Base-by-base conservation (phyloP, 1,139 yeast species). In the Entelexis paramagnoliae region DNA sequence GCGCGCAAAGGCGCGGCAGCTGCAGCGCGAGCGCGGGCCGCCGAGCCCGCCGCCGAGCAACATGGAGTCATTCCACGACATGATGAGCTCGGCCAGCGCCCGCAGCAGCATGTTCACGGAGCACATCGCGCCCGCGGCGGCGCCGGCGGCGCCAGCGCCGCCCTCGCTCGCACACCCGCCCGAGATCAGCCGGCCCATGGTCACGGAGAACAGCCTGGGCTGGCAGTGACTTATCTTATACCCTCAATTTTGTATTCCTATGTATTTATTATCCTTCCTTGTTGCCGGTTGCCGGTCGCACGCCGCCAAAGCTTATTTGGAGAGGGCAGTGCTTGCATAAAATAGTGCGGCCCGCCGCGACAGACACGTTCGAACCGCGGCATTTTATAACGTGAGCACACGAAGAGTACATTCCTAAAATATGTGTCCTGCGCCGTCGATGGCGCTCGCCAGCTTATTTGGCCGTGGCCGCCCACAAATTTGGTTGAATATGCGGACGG, bases 121-220 rank as follows among this genome's bases (percentile, higher is more conserved):
- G 38, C 30, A 32, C 30, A 9, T 34, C 7, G 47, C 6, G 30
- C 39, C 47, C 16, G 30, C 22, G 3, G n/a, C 14, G 20, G 32
- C 33, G n/a, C 14, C 41, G 19, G 10, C 28, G 29, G 9, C 19
- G 26, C 48, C 22, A 19, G 26, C 13, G 19, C 36, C 46, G 17
- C 32, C 42, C n/a, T 49, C 52, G 16, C 29, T 29, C 14, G 28
- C 29, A n/a, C 29, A 28, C 16, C 51, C 45, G 19, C 63, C 63
- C 30, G 65, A 62, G 44, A 69, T 69, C 49, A 68, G 71, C 42
- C 66, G 62, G 49, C 72, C 72, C 13, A 69, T 69, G 16, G 65
- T 66, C 63, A 64, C 71, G 52, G 72, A 68, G 52, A 69, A 69
- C 60, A 66, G 71, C 19, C 60, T 69, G 17, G 73, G 73, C 30